Conservation (phyloP, 352 stramenopile genomes). For the Phytopythium kandeliae region DNA sequence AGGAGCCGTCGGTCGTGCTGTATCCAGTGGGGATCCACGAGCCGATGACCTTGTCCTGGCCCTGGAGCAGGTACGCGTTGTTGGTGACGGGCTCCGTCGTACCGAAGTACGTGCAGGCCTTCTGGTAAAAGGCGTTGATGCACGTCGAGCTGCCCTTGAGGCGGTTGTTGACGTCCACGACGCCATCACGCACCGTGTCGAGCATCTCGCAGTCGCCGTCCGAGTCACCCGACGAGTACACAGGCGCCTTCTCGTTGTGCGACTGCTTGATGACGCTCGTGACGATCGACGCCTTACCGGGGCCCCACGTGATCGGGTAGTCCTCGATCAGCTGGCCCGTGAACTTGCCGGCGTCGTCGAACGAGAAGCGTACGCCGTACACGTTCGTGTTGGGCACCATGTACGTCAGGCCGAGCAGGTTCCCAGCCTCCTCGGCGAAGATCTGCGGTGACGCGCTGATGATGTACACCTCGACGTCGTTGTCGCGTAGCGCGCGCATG, state of each 20-base stretch:
- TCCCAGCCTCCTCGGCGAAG: slow-evolving; percentile 39
- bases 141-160: slow-evolving; percentile 37
- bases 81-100: slow-evolving; percentile 27
- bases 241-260: slow-evolving; percentile 37
- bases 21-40: slow-evolving; percentile 67
- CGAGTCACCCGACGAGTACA: slow-evolving; percentile 53
- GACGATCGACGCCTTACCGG: slow-evolving; percentile 45
- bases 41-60: slow-evolving; percentile 53
- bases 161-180: slow-evolving; percentile 63
- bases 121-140: slow-evolving; percentile 61
- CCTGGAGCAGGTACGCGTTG: slow-evolving; percentile 55
- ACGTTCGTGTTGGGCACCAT: slow-evolving; percentile 46
- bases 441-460: slow-evolving; percentile 60
- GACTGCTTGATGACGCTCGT: slow-evolving; percentile 34
- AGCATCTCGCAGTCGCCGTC: slow-evolving; percentile 63
- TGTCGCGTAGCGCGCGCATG: slow-evolving; percentile 42
- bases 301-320: slow-evolving; percentile 67
- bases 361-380: slow-evolving; percentile 51
- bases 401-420: slow-evolving; percentile 40
- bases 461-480: slow-evolving; percentile 42
- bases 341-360: slow-evolving; percentile 29
- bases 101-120: slow-evolving; percentile 46
- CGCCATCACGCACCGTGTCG: slow-evolving; percentile 41
- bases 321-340: slow-evolving; percentile 29
- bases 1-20: slow-evolving; percentile 46